phyloP scores from a whole-genome alignment of 2,329 filamentous ascomycete genomes.

The Dactylellina cionopaga region DNA sequence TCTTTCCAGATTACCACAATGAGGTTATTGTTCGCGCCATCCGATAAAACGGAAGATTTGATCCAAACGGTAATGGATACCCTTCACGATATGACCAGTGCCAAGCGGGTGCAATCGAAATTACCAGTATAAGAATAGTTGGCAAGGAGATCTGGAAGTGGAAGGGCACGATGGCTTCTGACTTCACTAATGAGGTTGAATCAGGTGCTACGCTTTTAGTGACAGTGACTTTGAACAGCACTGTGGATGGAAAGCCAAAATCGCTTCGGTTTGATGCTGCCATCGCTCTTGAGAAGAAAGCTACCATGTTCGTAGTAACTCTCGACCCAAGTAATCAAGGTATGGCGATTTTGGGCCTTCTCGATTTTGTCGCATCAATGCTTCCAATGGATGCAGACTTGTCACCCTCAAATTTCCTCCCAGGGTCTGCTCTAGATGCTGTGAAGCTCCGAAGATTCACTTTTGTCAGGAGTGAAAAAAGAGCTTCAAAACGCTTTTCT shows the following conservation, averaged over 20 bases:
- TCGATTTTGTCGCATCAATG: slow-evolving; percentile 7
- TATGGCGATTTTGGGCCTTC: background rate
- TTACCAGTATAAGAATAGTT: background rate
- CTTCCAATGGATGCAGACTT: background rate
- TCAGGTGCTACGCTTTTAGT: background rate
- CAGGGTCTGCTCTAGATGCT: slow-evolving; percentile 5
- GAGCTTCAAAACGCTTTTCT: background rate
- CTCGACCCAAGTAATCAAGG: slow-evolving; percentile 6
- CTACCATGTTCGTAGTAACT: slow-evolving; percentile 1
- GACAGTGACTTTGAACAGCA: background rate
- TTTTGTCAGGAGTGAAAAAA: background rate
- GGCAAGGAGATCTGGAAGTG: slow-evolving; percentile 5
- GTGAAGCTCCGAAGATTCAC: slow-evolving; percentile 12
- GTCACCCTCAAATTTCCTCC: slow-evolving; percentile 7
- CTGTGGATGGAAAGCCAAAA: background rate
- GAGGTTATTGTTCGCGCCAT: slow-evolving; percentile 12
- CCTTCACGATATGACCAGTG: background rate
- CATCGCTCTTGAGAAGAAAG: background rate
- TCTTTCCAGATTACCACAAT: slow-evolving; percentile 34
- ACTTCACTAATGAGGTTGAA: background rate
- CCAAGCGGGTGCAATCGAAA: background rate
- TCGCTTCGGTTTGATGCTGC: slow-evolving; percentile 3
- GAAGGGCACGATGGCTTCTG: background rate
- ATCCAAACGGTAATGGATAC: background rate
- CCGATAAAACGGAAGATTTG: background rate